A percentile compares a stretch with the other conserved stretches of the same genome.
phyloP scores from a whole-genome alignment of 164 flowering plant species.

The Dillenia suffruticosa region DNA sequence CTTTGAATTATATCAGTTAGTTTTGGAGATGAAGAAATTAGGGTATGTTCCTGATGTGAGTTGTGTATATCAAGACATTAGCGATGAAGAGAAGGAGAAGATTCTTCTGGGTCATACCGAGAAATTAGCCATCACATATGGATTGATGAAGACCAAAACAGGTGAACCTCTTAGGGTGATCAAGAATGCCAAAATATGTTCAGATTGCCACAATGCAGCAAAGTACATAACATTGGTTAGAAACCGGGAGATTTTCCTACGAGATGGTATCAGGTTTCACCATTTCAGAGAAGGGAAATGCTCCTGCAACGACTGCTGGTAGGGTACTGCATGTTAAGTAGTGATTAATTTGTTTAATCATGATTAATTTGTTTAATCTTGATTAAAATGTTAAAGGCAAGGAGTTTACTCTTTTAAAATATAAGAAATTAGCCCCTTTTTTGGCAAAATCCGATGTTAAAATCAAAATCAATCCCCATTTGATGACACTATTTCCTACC shows the following conservation, averaged over 20 bases:
- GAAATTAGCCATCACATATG: slow-evolving; percentile 62
- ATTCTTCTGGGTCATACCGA: slow-evolving; percentile 52
- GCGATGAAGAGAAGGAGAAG: slow-evolving; percentile 46
- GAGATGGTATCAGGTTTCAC: slow-evolving; percentile 59
- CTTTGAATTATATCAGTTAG: slow-evolving; percentile 48
- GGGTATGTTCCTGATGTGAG: slow-evolving; percentile 53
- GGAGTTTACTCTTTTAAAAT: too few species aligned
- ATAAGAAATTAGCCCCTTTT: too few species aligned
- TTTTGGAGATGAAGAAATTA: slow-evolving; percentile 44
- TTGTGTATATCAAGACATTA: slow-evolving; percentile 44
- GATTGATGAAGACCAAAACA: slow-evolving; percentile 36
- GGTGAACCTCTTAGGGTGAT: slow-evolving; percentile 43
- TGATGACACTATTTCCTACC: too few species aligned
- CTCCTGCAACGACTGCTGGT: slow-evolving; percentile 62
- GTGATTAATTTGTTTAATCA: background rate
- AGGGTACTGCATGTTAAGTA: background rate
- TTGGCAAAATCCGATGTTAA: too few species aligned
- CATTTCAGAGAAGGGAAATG: slow-evolving; percentile 58
- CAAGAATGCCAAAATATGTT: slow-evolving; percentile 52
- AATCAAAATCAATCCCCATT: too few species aligned
- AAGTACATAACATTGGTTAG: slow-evolving; percentile 47
- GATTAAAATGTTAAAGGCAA: too few species aligned
- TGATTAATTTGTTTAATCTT: too few species aligned
- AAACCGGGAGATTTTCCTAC: slow-evolving; percentile 38
- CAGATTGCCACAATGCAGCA: slow-evolving; percentile 58